These are phyloP conservation scores for Raffaelea arxii DNA, from an alignment of 2,329 filamentous ascomycete species.

Conservation along the genomic window DNA sequence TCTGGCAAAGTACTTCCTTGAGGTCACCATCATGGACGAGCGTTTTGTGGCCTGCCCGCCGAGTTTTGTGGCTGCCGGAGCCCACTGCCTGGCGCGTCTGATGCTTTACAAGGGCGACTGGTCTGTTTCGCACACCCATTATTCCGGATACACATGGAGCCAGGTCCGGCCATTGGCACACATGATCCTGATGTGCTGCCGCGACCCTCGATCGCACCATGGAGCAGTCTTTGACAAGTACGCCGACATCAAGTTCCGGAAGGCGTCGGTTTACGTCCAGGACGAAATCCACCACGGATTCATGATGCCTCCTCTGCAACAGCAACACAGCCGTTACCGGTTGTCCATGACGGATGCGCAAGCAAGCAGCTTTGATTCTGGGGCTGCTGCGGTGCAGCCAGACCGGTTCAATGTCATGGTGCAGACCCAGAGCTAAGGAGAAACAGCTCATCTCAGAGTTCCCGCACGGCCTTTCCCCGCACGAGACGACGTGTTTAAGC, in stretches of 20 bases:
- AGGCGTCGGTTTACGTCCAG: conserved; percentile 71
- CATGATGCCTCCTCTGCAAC: conserved; percentile 29
- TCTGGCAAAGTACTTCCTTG: conserved; percentile 93
- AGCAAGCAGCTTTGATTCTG: not conserved
- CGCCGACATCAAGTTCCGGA: conserved; percentile 76
- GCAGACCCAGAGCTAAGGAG: conserved; percentile 3
- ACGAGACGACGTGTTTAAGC: no score
- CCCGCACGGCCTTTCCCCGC: no score
- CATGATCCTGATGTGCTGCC: conserved; percentile 81
- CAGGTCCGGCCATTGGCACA: conserved; percentile 72
- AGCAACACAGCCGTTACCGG: conserved; percentile 2
- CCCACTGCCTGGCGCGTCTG: conserved; percentile 81
- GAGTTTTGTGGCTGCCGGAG: conserved; percentile 82
- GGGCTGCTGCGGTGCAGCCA: not conserved
- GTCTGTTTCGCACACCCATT: conserved; percentile 74
- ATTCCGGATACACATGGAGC: conserved; percentile 82
- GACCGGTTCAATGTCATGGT: not conserved
- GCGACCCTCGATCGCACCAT: conserved; percentile 72
- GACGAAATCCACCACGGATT: conserved; percentile 58
- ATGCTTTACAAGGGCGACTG: conserved; percentile 88
- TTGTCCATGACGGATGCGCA: conserved; percentile 4
- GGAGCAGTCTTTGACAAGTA: conserved; percentile 88
- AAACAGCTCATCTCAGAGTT: no score
- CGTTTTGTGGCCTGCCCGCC: conserved; percentile 86
- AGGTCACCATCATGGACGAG: conserved; percentile 96